Percentiles rank a stretch among this genome's conserved stretches.
Evolutionary conservation across 306 rosid species (phyloP).

Genomic region (Corylus americana): DNA sequence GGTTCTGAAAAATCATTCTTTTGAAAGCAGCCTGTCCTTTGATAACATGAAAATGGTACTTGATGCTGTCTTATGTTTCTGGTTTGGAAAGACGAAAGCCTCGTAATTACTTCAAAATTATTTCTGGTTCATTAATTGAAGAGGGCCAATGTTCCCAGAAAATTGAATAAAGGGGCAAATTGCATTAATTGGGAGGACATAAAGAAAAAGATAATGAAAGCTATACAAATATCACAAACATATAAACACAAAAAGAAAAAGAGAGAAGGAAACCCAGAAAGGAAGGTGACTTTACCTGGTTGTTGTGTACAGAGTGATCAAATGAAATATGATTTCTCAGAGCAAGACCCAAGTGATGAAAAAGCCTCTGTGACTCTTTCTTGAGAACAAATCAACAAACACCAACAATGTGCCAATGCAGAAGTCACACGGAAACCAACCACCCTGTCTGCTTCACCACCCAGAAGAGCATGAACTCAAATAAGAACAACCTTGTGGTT

Average conservation of each 20-base stretch:
- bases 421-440: background rate
- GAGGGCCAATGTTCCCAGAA: background rate
- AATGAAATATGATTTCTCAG: background rate
- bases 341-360: background rate
- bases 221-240: background rate
- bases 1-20: background rate
- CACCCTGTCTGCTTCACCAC: background rate
- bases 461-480: conserved; percentile 3
- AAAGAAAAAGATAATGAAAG: background rate
- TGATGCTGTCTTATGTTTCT: background rate
- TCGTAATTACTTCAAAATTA: background rate
- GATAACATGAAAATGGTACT: background rate
- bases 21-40: background rate
- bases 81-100: background rate
- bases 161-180: background rate
- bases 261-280: background rate
- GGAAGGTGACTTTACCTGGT: conserved; percentile 6
- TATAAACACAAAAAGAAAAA: background rate
- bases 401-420: background rate
- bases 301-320: background rate
- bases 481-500: conserved; percentile 17
- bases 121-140: background rate
- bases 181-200: background rate
- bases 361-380: background rate
- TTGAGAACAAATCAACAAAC: background rate